Evolutionary conservation across 1,284 basidiomycete species (phyloP).

Genomic region (Albatrellus sp.): DNA sequence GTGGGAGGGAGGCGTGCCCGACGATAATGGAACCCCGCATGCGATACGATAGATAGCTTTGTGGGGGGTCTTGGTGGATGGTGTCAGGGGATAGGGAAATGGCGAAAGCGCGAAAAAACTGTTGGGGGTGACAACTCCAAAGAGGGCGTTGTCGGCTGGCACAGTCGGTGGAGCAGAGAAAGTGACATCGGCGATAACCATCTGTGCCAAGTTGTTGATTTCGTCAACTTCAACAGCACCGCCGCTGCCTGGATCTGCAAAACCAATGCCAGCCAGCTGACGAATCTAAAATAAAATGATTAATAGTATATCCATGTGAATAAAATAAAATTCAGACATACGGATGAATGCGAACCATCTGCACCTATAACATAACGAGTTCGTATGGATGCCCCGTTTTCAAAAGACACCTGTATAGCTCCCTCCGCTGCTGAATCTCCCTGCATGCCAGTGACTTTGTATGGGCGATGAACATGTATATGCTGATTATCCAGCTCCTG

Average conservation of each 20-base stretch:
- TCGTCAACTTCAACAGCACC: conserved; percentile 7
- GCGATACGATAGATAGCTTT: conserved; percentile 20
- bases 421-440: conserved; percentile 9
- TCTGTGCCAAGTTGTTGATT: conserved; percentile 13
- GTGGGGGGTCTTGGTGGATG: conserved; percentile 12
- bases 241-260: conserved; percentile 15
- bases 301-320: not conserved
- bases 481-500: conserved; percentile 22
- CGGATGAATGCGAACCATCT: conserved; percentile 41
- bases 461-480: conserved; percentile 23
- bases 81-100: conserved; percentile 14
- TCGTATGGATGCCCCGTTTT: conserved; percentile 31
- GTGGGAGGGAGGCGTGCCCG: conserved; percentile 19
- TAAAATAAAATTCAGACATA: conserved; percentile 16
- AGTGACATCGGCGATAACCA: conserved; percentile 21
- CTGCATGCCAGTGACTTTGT: conserved; percentile 20
- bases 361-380: conserved; percentile 41
- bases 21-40: conserved; percentile 18
- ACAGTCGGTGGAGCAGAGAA: conserved; percentile 12
- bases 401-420: conserved; percentile 32
- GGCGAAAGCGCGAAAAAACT: conserved; percentile 19
- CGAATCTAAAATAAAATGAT: conserved; percentile 14
- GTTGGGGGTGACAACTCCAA: conserved; percentile 12
- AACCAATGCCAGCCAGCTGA: conserved; percentile 15
- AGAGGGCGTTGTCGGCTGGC: conserved; percentile 5